Percentiles rank a stretch among this genome's conserved stretches.
Conservation (phyloP, 2,329 filamentous ascomycete genomes). For the Pseudocercospora macadamiae region DNA sequence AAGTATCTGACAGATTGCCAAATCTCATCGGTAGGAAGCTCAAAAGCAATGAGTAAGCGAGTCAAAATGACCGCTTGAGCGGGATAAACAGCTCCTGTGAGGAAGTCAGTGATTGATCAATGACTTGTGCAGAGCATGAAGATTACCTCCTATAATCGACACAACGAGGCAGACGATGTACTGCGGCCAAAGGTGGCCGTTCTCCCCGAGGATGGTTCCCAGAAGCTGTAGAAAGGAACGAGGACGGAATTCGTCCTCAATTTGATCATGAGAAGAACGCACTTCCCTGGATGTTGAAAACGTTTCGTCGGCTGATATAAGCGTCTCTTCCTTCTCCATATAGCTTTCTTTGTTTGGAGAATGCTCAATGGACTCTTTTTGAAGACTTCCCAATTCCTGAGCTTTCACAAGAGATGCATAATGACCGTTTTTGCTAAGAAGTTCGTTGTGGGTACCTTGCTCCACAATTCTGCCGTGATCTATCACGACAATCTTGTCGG, state of each 20-base stretch:
- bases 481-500: conserved; percentile 49
- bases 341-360: neutral
- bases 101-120: conserved; percentile 73
- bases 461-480: conserved; percentile 43
- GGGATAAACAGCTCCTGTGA: conserved; percentile 79
- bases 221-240: neutral
- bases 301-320: neutral
- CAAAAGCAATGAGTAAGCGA: conserved; percentile 60
- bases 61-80: conserved; percentile 76
- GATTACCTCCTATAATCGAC: neutral
- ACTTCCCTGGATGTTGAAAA: neutral
- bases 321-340: neutral
- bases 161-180: neutral
- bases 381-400: conserved; percentile 12
- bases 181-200: neutral
- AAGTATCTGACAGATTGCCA: conserved; percentile 50
- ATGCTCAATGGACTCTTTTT: neutral
- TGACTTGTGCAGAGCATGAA: conserved; percentile 47
- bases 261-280: neutral
- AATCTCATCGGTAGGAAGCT: conserved; percentile 38
- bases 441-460: conserved; percentile 40
- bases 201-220: neutral
- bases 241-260: conserved; percentile 46
- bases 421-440: conserved; percentile 6
- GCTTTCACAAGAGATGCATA: conserved; percentile 15